Evolutionary conservation across 2,329 filamentous ascomycete species (phyloP).

Genomic region (Bretziella fagacearum): DNA sequence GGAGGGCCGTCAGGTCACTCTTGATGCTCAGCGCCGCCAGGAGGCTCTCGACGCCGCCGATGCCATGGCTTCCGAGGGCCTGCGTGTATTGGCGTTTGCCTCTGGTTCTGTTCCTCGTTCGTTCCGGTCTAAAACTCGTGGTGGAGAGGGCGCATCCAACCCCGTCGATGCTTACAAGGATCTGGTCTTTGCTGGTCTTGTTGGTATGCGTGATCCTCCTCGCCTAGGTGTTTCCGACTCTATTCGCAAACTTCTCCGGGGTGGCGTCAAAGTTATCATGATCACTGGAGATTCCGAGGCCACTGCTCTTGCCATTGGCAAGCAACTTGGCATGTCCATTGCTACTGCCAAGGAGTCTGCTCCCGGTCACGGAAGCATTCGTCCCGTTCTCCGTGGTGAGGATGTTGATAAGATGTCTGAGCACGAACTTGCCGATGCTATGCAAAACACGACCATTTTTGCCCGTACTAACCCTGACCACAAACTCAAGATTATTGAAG

Average conservation of each 20-base stretch:
- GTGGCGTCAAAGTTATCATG: slow-evolving; percentile 96
- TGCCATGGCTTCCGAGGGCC: slow-evolving; percentile 70
- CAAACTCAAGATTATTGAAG: slow-evolving; percentile 91
- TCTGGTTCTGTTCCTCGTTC: slow-evolving; percentile 53
- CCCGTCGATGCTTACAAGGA: slow-evolving; percentile 65
- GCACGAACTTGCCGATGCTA: slow-evolving; percentile 64
- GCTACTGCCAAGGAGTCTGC: slow-evolving; percentile 33
- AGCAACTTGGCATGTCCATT: slow-evolving; percentile 86
- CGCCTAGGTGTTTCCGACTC: slow-evolving; percentile 77
- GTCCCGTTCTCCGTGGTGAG: slow-evolving; percentile 66
- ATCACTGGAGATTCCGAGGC: slow-evolving; percentile 95
- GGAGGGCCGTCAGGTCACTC: slow-evolving; percentile 69
- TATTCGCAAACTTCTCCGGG: slow-evolving; percentile 77
- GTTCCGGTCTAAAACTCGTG: slow-evolving; percentile 17
- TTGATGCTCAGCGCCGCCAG: slow-evolving; percentile 60
- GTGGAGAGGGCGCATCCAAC: slow-evolving; percentile 29
- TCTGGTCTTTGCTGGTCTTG: slow-evolving; percentile 76
- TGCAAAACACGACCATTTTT: slow-evolving; percentile 83
- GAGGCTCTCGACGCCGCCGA: slow-evolving; percentile 68
- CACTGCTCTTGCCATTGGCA: slow-evolving; percentile 84
- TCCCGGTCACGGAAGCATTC: slow-evolving; percentile 41
- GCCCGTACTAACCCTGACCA: slow-evolving; percentile 93
- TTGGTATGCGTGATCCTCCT: slow-evolving; percentile 95
- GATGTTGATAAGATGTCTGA: slow-evolving; percentile 90
- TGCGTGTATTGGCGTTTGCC: slow-evolving; percentile 84